Evolutionary conservation across 495 filamentous ascomycete genomes (phyloP).

Genomic region (Neurospora tetraspora): DNA sequence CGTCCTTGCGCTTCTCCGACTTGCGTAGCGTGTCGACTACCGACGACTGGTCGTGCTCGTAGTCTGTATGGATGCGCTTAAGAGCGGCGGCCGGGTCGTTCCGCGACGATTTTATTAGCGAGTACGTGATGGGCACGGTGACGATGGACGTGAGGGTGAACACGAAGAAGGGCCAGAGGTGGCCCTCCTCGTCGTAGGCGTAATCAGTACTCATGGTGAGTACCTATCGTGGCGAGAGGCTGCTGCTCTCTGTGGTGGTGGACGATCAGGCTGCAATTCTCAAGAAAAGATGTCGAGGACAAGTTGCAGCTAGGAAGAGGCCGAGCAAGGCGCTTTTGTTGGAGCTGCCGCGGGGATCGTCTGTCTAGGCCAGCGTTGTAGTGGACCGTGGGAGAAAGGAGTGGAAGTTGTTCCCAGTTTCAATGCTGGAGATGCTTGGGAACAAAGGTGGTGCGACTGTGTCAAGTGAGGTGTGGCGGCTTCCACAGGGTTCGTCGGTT

Average conservation of each 20-base stretch:
- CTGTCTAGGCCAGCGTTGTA: not conserved
- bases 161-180: slow-evolving; percentile 99
- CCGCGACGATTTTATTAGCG: slow-evolving; percentile 67
- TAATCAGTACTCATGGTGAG: slow-evolving; percentile 88
- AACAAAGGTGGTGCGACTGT: not conserved
- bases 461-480: slow-evolving; percentile 23
- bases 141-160: slow-evolving; percentile 80
- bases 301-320: not conserved
- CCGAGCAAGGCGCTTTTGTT: not conserved
- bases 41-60: slow-evolving; percentile 70
- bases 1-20: slow-evolving; percentile 80
- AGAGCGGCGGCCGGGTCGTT: slow-evolving; percentile 43
- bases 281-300: not conserved
- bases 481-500: slow-evolving; percentile 8
- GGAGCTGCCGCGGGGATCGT: not conserved
- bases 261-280: not conserved
- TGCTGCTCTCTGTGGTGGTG: not conserved
- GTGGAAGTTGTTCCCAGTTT: not conserved
- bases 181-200: slow-evolving; percentile 93
- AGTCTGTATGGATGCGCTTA: slow-evolving; percentile 51
- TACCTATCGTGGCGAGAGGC: not conserved
- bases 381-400: not conserved
- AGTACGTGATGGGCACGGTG: slow-evolving; percentile 85
- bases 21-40: slow-evolving; percentile 75
- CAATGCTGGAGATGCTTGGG: not conserved